Base-by-base conservation (phyloP, 345 rosid species). In the Lumnitzera racemosa region DNA sequence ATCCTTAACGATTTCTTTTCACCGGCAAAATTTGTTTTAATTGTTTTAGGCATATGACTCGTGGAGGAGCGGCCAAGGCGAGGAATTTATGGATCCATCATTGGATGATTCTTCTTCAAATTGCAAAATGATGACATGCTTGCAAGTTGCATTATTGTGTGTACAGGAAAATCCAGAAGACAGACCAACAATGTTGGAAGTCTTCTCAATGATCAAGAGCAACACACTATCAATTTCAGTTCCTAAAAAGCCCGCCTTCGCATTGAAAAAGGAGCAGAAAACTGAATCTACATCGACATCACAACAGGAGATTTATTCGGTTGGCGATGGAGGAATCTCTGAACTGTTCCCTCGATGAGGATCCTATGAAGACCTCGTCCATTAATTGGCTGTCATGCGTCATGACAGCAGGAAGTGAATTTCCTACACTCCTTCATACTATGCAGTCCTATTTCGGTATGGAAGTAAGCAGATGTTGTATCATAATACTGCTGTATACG, bases 171-270 rank as follows among this genome's bases (percentile, higher is more conserved):
- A 59, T 16, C 67, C 78, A 2, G 47, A 7, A 9, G 78, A 70
- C n/a, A 67, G 76, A 6, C 78, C 78, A 2, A 53, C 78, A 11
- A 70, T 70, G 75, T 24, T 73, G 62, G 69, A 73, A 57, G 67
- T 73, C 15, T 70, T 10, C 36, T 61, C 55, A 0, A 67, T 65
- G 73, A 73, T 70, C 0, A 73, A 56, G 31, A 58, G 52, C 23
- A 71, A 64, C 24, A 20, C 58, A 29, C 11, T 49, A 15, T 29
- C 12, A 1, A 14, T 70, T 2, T 15, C 24, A 2, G 46, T 46
- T 50, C 78, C 78, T n/a, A 74, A 65, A 62, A 59, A 24, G 53
- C 82, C 76, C 13, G 81, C 78, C 7, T 78, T 74, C 47, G 65
- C 78, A 2, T 51, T 51, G 3, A 63, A 15, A 25, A n/a, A 15